phyloP scores from a whole-genome alignment of 2,329 filamentous ascomycete species.

The Penicillium sp. region DNA sequence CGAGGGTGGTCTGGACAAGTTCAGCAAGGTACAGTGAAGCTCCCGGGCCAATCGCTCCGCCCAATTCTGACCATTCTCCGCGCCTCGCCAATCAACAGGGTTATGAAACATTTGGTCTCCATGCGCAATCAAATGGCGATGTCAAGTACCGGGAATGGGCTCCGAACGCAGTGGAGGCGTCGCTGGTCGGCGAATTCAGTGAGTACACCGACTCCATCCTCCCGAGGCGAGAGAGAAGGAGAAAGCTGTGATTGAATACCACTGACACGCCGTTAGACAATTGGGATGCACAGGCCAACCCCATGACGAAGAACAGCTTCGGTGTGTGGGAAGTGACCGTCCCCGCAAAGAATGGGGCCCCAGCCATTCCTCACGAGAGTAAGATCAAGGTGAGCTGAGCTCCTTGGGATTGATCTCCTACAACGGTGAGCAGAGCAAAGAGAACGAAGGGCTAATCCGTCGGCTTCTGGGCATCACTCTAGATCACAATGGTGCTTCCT shows the following conservation, averaged over 20 bases:
- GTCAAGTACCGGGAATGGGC: slow-evolving; percentile 96
- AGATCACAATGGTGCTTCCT: slow-evolving; percentile 80
- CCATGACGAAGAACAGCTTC: slow-evolving; percentile 79
- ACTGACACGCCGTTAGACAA: slow-evolving; percentile 53
- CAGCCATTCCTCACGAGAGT: slow-evolving; percentile 83
- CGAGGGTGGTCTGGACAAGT: slow-evolving; percentile 87
- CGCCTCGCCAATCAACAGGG: slow-evolving; percentile 50
- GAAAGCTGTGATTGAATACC: slow-evolving; percentile 6
- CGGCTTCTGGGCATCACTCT: not conserved
- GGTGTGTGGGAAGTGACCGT: slow-evolving; percentile 82
- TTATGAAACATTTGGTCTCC: slow-evolving; percentile 79
- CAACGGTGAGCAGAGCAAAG: no score
- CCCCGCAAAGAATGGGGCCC: slow-evolving; percentile 64
- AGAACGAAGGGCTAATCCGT: not conserved
- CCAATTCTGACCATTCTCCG: not conserved
- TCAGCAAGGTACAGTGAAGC: slow-evolving; percentile 61
- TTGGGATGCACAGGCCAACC: slow-evolving; percentile 77
- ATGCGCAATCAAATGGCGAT: slow-evolving; percentile 72
- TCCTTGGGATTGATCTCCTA: no score
- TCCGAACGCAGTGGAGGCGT: slow-evolving; percentile 77
- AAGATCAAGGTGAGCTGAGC: slow-evolving; percentile 73
- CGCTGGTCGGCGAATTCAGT: slow-evolving; percentile 93
- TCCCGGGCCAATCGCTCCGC: not conserved
- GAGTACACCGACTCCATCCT: slow-evolving; percentile 28
- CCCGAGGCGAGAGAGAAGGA: not conserved